These are phyloP conservation scores for Coniosporium apollinis DNA, from an alignment of 495 filamentous ascomycete genomes.

Conservation along the genomic window DNA sequence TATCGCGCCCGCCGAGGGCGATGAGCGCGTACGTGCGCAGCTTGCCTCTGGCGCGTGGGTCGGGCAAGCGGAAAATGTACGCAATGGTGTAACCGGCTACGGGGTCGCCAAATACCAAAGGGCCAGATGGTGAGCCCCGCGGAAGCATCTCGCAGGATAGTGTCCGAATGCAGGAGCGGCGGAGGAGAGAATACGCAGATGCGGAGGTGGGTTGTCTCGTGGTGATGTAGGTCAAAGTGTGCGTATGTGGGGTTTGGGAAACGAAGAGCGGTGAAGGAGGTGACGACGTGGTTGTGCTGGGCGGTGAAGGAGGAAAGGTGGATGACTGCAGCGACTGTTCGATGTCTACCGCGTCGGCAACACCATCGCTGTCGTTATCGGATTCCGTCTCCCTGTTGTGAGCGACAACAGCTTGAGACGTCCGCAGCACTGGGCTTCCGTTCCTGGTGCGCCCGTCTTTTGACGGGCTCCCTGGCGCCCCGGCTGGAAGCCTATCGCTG, in stretches of 20 bases:
- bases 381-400: slow-evolving; percentile 6
- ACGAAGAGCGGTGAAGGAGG: no score
- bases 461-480: slow-evolving; percentile 33
- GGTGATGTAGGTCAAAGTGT: slow-evolving; percentile 74
- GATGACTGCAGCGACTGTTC: no score
- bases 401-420: slow-evolving; percentile 27
- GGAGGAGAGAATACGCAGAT: slow-evolving; percentile 64
- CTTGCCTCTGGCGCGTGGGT: slow-evolving; percentile 74
- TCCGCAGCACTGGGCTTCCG: slow-evolving; percentile 41
- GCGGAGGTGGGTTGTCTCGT: slow-evolving; percentile 64
- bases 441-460: slow-evolving; percentile 34
- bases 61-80: slow-evolving; percentile 78
- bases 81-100: slow-evolving; percentile 77
- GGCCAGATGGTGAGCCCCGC: slow-evolving; percentile 54
- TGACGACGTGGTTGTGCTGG: no score
- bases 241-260: no score
- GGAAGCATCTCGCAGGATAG: slow-evolving; percentile 75
- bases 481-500: slow-evolving; percentile 35
- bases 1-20: slow-evolving; percentile 55
- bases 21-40: slow-evolving; percentile 76
- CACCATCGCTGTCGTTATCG: slow-evolving; percentile 2
- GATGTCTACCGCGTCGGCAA: no score
- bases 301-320: no score
- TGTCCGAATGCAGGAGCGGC: slow-evolving; percentile 71
- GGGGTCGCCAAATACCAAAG: slow-evolving; percentile 74